phyloP scores from a whole-genome alignment of 108 stramenopile genomes.

The Pelagomonas calceolata region DNA sequence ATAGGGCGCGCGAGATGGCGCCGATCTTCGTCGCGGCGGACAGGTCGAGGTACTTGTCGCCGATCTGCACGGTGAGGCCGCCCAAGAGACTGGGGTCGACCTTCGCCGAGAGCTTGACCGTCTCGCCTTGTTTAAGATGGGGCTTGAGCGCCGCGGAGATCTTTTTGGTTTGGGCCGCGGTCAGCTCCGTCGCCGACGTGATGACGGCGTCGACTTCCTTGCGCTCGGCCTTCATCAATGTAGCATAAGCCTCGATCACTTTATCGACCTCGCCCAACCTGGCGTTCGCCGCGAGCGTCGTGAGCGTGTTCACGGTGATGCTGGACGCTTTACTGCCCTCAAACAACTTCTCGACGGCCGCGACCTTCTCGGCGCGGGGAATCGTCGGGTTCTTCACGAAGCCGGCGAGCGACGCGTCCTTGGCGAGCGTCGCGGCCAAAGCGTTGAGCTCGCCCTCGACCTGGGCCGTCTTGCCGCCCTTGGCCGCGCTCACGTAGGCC shows the following conservation, averaged over 20 bases:
- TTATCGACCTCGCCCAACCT: conserved; percentile 60
- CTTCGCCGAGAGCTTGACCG: conserved; percentile 59
- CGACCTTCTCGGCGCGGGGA: conserved; percentile 58
- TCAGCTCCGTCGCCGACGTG: conserved; percentile 64
- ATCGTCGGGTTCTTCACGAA: conserved; percentile 83
- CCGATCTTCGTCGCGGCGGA: conserved; percentile 78
- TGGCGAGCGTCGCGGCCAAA: conserved; percentile 47
- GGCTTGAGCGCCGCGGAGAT: conserved; percentile 68
- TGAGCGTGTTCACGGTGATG: conserved; percentile 75
- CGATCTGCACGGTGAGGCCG: conserved; percentile 90
- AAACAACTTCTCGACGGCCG: conserved; percentile 46
- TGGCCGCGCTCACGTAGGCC: conserved; percentile 79
- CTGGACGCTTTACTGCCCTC: conserved; percentile 44
- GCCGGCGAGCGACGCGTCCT: conserved; percentile 44
- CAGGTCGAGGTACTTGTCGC: conserved; percentile 93
- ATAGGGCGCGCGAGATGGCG: conserved; percentile 20
- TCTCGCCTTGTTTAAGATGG: conserved; percentile 58
- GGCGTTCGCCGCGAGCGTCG: conserved; percentile 83
- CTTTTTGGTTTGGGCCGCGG: conserved; percentile 48
- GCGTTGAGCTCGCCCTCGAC: conserved; percentile 76
- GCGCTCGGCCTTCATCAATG: conserved; percentile 85
- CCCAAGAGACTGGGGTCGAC: conserved; percentile 81
- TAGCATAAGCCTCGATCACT: conserved; percentile 55
- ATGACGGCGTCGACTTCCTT: conserved; percentile 87
- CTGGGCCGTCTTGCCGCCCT: conserved; percentile 54